Conservation (phyloP, 805 yeast species). For the Torulaspora franciscae region DNA sequence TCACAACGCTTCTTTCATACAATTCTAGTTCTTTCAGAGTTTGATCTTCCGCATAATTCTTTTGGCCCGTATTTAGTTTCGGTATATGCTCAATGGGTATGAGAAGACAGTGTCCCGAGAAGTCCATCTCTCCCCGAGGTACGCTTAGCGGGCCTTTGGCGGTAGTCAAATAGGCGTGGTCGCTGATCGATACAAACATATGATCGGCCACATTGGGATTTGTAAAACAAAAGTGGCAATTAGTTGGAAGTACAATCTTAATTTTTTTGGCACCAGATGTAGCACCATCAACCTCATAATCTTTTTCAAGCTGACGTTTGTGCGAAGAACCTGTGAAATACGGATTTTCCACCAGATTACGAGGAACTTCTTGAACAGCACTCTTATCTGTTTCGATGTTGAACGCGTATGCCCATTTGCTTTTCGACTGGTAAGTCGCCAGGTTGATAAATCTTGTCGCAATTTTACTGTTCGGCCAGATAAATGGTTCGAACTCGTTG, state of each 20-base stretch:
- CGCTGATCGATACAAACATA: slow-evolving; percentile 73
- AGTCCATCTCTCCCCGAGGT: slow-evolving; percentile 44
- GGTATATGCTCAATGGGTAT: slow-evolving; percentile 76
- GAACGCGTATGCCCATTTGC: slow-evolving; percentile 77
- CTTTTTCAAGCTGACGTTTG: slow-evolving; percentile 11
- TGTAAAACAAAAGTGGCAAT: slow-evolving; percentile 79
- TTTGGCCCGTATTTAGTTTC: slow-evolving; percentile 32
- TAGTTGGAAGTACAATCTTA: slow-evolving; percentile 49
- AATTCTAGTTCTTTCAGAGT: slow-evolving; percentile 42
- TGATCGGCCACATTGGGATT: slow-evolving; percentile 74
- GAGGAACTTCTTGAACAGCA: background rate
- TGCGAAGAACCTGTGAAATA: background rate
- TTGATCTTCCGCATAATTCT: slow-evolving; percentile 13
- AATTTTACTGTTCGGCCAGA: slow-evolving; percentile 45
- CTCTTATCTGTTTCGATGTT: slow-evolving; percentile 36
- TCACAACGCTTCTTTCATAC: slow-evolving; percentile 46
- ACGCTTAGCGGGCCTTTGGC: slow-evolving; percentile 82
- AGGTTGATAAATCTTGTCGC: slow-evolving; percentile 63
- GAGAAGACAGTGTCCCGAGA: slow-evolving; percentile 78
- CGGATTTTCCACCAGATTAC: background rate
- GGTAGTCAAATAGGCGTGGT: slow-evolving; percentile 58
- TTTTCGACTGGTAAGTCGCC: slow-evolving; percentile 50
- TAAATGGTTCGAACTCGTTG: slow-evolving; percentile 53
- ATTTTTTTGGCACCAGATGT: slow-evolving; percentile 24
- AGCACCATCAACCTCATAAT: slow-evolving; percentile 2